Evolutionary conservation across 768 basidiomycete genomes (phyloP), one percentile per base, ranked within the genome.

Genomic region (Termitomyces sp.): DNA sequence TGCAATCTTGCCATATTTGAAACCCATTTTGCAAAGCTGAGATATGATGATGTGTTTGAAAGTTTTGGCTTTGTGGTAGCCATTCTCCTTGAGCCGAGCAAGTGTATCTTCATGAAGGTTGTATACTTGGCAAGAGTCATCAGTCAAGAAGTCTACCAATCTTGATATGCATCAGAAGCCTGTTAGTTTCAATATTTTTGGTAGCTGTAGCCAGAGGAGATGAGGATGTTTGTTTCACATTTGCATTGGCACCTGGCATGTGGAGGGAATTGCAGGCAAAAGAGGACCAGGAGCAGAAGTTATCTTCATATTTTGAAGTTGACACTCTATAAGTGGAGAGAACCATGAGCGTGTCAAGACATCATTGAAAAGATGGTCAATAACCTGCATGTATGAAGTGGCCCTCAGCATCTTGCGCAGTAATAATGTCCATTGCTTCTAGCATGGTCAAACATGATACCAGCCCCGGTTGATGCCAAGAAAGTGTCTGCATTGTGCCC

Each of bases 371-470:
- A 29, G 4, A 3, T 36, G 13, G 4, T 36, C 16, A 67, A 38
- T 71, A 73, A 3, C 71, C 69, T 13, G 67, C 63, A 59, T 71
- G 67, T 43, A 64, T 29, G 9, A 29, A 29, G 29, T 29, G 9
- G 5, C 29, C 29, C 9, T 29, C 29, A 4, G 29, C 9, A 63
- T 73, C 69, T 1, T 58, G 39, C 3, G 51, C 38, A 31, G 65
- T 68, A 16, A 72, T 60, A 29, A 69, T 54, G 3, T 69, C 59
- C 52, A 66, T 61, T 6, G 61, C 63, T 43, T 64, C 58, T 2
- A 50, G 58, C 62, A 72, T 63, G 43, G n/a, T 69, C 64, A 59
- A 53, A 67, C 25, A 70, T 47, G 35, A 70, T 61, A 0, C 60
- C 60, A 41, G 43, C 46, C 22, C 59, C 52, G 39, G 20, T 20